Percentiles rank a stretch among this genome's conserved stretches.
Conservation (phyloP, 768 basidiomycete genomes). For the Tylopilus plumbeoviolaceoides region DNA sequence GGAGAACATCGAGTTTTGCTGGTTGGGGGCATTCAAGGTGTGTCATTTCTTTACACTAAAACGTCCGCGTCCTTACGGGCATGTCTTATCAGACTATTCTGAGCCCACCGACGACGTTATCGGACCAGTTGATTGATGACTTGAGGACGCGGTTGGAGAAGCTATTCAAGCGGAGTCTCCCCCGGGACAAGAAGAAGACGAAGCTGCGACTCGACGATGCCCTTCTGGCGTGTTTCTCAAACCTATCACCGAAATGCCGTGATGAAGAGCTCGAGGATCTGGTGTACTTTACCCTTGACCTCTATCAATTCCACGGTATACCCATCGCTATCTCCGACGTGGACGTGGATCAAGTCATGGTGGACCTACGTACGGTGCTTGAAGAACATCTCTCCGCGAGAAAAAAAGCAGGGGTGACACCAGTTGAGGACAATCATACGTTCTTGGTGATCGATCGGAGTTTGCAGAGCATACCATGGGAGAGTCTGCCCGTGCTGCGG, state of each 20-base stretch:
- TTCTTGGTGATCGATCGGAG: conserved; percentile 91
- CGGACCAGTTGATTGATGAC: conserved; percentile 44
- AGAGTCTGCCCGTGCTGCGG: conserved; percentile 83
- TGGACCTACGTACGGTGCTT: conserved; percentile 75
- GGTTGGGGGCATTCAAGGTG: conserved; percentile 98
- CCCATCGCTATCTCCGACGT: conserved; percentile 87
- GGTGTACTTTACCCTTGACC: conserved; percentile 87
- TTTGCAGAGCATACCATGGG: conserved; percentile 90
- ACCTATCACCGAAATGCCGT: conserved; percentile 72
- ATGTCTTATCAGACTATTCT: conserved; percentile 49
- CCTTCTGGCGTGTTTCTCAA: conserved; percentile 84
- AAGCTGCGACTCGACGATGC: conserved; percentile 63
- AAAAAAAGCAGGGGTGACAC: conserved; percentile 30
- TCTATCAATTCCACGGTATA: conserved; percentile 91
- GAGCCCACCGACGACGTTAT: conserved; percentile 41
- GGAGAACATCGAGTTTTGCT: conserved; percentile 88
- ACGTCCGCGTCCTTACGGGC: neutral
- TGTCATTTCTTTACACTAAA: conserved; percentile 9
- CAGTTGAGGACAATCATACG: conserved; percentile 58
- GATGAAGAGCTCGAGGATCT: conserved; percentile 97
- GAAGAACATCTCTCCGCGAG: conserved; percentile 57
- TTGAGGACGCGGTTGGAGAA: conserved; percentile 70
- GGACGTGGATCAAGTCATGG: conserved; percentile 83
- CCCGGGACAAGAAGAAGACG: conserved; percentile 56
- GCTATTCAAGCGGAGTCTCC: conserved; percentile 65